phyloP scores from a whole-genome alignment of 805 yeast species.

The Metschnikowia hibisci region DNA sequence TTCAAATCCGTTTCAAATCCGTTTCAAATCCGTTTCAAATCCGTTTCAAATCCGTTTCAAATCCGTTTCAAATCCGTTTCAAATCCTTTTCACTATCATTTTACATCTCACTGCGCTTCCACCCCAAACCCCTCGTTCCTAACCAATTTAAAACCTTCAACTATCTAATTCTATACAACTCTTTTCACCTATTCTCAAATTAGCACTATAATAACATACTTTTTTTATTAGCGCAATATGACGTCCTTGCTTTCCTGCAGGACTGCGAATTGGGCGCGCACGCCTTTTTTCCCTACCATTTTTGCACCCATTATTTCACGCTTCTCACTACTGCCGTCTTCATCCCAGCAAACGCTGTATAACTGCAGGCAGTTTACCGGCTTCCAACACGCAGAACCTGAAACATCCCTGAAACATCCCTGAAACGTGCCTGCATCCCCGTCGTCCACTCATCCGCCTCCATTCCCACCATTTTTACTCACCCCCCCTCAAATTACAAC shows the following conservation, averaged over 20 bases:
- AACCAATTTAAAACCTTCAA: no score
- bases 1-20: background rate
- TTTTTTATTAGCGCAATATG: no score
- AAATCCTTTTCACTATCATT: no score
- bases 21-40: background rate
- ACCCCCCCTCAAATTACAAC: background rate
- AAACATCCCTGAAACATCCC: background rate
- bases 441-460: slow-evolving; percentile 16
- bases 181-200: no score
- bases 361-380: slow-evolving; percentile 1
- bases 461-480: background rate
- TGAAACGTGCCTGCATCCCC: background rate
- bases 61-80: background rate
- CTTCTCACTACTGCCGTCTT: background rate
- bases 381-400: background rate
- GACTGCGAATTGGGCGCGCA: background rate
- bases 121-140: no score
- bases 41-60: background rate
- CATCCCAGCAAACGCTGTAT: background rate
- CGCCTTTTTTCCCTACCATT: slow-evolving; percentile 13
- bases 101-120: no score
- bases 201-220: no score
- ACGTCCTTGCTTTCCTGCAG: no score
- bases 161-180: no score
- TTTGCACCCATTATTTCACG: slow-evolving; percentile 18